phyloP scores from a whole-genome alignment of 2,329 filamentous ascomycete species.

The Aspergillus tubingensis region DNA sequence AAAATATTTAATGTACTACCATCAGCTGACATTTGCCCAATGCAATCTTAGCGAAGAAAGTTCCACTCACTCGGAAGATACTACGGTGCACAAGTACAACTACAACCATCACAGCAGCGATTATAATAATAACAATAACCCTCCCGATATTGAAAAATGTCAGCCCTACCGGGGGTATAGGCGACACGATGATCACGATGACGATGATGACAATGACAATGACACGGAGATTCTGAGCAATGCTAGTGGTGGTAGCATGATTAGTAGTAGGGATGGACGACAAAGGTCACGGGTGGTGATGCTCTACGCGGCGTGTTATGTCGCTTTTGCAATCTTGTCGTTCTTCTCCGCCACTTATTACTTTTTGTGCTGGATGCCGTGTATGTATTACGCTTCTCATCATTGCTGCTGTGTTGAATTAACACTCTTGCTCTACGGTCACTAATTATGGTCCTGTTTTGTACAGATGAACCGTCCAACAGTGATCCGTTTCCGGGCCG shows the following conservation, averaged over 20 bases:
- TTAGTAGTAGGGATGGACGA: not conserved
- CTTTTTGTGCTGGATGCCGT: constrained; percentile 6
- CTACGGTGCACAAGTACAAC: not conserved
- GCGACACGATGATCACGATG: not conserved
- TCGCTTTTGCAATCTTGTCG: constrained; percentile 6
- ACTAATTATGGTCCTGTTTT: not conserved
- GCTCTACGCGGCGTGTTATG: constrained; percentile 12
- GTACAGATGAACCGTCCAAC: not conserved
- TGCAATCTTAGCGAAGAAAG: too few species aligned
- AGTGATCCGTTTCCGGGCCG: not conserved
- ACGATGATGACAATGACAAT: not conserved
- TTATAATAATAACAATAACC: not conserved
- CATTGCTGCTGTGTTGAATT: not conserved
- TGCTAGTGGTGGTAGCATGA: not conserved
- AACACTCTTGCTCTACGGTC: not conserved
- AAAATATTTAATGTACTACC: too few species aligned
- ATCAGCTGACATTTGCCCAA: too few species aligned
- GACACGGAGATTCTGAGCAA: not conserved
- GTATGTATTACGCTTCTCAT: not conserved
- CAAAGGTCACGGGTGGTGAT: not conserved
- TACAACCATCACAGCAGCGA: not conserved
- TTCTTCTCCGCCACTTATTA: constrained; percentile 10
- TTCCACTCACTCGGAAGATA: too few species aligned
- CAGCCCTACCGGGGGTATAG: not conserved
- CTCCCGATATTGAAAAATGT: constrained; percentile 2